Evolutionary conservation across 805 yeast genomes (phyloP).

Genomic region (Suhomyces canberraensis): DNA sequence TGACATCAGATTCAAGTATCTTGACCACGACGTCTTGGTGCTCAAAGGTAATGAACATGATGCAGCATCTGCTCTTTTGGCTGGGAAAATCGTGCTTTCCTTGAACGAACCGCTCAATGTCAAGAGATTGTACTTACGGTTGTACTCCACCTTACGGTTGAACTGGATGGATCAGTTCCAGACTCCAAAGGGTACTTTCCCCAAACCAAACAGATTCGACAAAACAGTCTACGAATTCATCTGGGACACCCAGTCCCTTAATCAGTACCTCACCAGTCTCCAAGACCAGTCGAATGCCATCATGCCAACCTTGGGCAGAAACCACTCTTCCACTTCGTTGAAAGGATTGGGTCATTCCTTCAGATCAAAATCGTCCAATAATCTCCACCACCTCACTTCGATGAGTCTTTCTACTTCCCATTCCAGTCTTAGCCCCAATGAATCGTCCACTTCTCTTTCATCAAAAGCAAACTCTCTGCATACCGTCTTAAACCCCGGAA

Average conservation of each 20-base stretch:
- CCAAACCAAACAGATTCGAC: slow-evolving; percentile 52
- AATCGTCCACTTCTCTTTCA: slow-evolving; percentile 23
- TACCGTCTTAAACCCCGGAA: slow-evolving; percentile 57
- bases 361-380: slow-evolving; percentile 34
- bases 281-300: slow-evolving; percentile 5
- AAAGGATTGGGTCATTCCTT: slow-evolving; percentile 31
- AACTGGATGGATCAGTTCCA: slow-evolving; percentile 58
- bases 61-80: slow-evolving; percentile 70
- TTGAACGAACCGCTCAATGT: slow-evolving; percentile 72
- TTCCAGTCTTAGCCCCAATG: slow-evolving; percentile 1
- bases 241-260: slow-evolving; percentile 70
- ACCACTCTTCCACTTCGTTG: slow-evolving; percentile 44
- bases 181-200: slow-evolving; percentile 43
- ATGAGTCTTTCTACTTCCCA: slow-evolving; percentile 5
- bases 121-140: slow-evolving; percentile 57
- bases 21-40: slow-evolving; percentile 75
- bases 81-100: slow-evolving; percentile 76
- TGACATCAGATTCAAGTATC: slow-evolving; percentile 57
- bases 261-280: slow-evolving; percentile 34
- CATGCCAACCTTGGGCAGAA: slow-evolving; percentile 14
- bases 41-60: slow-evolving; percentile 75
- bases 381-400: slow-evolving; percentile 10
- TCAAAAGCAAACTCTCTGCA: slow-evolving; percentile 3
- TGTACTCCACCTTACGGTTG: slow-evolving; percentile 65
- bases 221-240: slow-evolving; percentile 67